Percentiles rank a stretch among this genome's conserved stretches.
Conservation (phyloP, 2,329 filamentous ascomycete genomes). For the Fusarium sp. region DNA sequence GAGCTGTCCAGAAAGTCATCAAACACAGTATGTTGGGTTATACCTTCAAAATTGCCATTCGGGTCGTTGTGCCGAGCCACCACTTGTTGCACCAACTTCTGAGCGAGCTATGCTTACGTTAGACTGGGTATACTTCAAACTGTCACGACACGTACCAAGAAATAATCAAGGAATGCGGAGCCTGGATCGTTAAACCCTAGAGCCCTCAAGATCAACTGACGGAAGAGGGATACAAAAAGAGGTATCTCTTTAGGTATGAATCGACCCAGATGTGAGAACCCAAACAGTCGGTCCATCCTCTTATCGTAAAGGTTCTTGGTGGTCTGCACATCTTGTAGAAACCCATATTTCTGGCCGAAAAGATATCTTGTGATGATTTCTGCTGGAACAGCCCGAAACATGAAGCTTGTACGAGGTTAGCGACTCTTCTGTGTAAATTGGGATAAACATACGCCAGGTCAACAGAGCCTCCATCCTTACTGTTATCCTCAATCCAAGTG, state of each 20-base stretch:
- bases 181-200: neutral
- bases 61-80: neutral
- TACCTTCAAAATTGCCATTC: neutral
- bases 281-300: neutral
- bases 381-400: conserved; percentile 4
- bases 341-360: conserved; percentile 2
- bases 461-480: neutral
- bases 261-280: conserved; percentile 1
- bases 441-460: neutral
- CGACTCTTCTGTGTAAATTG: rapidly evolving
- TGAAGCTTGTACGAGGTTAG: neutral
- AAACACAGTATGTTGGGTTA: neutral
- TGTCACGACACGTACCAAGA: neutral
- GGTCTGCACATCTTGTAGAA: neutral
- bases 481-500: neutral
- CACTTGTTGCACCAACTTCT: neutral
- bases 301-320: conserved; percentile 3
- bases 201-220: neutral
- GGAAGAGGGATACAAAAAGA: neutral
- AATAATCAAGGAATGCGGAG: conserved; percentile 1
- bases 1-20: conserved; percentile 6
- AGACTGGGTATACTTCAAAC: neutral
- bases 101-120: neutral
- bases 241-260: conserved; percentile 8
- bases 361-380: conserved; percentile 6